Conservation (phyloP, 306 rosid genomes). For the Casuarina cunninghamiana region DNA sequence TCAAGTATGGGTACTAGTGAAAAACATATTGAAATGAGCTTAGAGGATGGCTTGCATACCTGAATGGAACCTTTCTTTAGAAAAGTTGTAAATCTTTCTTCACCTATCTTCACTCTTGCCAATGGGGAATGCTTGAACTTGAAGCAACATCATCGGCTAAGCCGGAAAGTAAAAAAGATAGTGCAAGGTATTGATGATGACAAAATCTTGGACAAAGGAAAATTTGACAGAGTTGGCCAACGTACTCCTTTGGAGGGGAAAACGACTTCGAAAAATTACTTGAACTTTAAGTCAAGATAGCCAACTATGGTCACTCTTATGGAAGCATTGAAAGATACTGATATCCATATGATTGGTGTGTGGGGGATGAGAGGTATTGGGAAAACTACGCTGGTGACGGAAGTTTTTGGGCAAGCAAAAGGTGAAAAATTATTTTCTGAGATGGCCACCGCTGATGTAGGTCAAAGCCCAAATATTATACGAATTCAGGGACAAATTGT, state of each 20-base stretch:
- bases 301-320: too few species aligned
- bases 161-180: conserved; percentile 21
- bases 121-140: conserved; percentile 17
- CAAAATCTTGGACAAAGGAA: background rate
- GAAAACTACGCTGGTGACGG: background rate
- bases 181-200: background rate
- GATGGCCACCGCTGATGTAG: background rate
- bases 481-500: conserved; percentile 9
- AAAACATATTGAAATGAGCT: too few species aligned
- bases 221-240: background rate
- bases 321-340: background rate
- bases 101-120: background rate
- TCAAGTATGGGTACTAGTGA: too few species aligned
- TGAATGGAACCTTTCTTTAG: too few species aligned
- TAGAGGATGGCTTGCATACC: too few species aligned
- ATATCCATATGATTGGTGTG: conserved; percentile 2
- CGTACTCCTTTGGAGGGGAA: background rate
- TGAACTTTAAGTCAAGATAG: too few species aligned
- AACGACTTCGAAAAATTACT: background rate
- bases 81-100: too few species aligned
- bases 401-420: background rate
- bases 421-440: background rate
- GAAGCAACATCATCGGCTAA: background rate
- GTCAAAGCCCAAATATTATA: background rate
- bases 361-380: background rate